phyloP scores from a whole-genome alignment of 2,329 filamentous ascomycete species.

The Aspergillus alliaceus region DNA sequence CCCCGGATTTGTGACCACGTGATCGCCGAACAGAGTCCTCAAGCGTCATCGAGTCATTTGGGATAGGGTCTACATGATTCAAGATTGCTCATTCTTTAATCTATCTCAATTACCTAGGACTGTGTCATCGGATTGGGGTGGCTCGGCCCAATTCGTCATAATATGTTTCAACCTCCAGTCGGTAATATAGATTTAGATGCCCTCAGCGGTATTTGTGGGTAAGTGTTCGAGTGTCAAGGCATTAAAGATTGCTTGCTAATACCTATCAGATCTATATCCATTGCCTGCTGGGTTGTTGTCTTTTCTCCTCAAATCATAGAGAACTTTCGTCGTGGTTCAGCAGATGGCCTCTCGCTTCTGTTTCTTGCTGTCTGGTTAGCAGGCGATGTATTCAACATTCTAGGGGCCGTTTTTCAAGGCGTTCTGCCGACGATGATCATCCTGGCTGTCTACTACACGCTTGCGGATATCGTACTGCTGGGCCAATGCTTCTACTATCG shows the following conservation, averaged over 20 bases:
- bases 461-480: conserved; percentile 85
- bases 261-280: conserved; percentile 75
- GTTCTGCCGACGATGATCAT: conserved; percentile 96
- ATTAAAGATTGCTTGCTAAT: background rate
- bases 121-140: background rate
- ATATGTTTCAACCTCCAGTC: conserved; percentile 41
- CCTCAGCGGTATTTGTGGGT: conserved; percentile 89
- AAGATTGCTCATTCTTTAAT: background rate
- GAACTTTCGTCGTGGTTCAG: conserved; percentile 81
- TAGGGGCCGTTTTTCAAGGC: conserved; percentile 86
- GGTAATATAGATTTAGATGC: conserved; percentile 79
- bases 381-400: conserved; percentile 95
- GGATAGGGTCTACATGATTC: no score
- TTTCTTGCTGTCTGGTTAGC: conserved; percentile 92
- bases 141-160: conserved; percentile 6
- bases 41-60: conserved; percentile 11
- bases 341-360: conserved; percentile 83
- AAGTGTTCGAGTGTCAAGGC: conserved; percentile 29
- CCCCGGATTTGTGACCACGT: conserved; percentile 11
- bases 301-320: conserved; percentile 97
- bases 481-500: conserved; percentile 94
- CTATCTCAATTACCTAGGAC: background rate
- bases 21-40: conserved; percentile 9
- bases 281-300: conserved; percentile 96
- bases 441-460: conserved; percentile 88